A percentile compares a stretch with the other conserved stretches of the same genome.
Evolutionary conservation across 129 eudicot species (phyloP).

Genomic region (Solidago caesia): DNA sequence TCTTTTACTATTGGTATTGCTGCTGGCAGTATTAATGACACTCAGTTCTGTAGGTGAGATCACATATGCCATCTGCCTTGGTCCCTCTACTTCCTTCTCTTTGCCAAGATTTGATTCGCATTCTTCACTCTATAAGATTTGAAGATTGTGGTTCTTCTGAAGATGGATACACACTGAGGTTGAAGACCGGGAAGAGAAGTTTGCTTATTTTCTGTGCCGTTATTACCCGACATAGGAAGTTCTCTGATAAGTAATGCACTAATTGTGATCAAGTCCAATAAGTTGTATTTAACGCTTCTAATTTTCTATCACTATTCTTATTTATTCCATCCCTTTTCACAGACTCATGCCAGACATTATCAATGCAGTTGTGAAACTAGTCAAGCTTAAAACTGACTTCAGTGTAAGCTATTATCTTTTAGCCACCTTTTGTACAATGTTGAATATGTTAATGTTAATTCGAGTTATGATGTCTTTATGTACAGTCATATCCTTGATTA

Average conservation of each 20-base stretch:
- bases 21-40: neutral
- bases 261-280: slow-evolving; percentile 18
- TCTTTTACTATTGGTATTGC: slow-evolving; percentile 7
- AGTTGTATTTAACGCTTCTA: neutral
- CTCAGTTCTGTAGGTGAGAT: slow-evolving; percentile 56
- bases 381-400: slow-evolving; percentile 44
- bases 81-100: slow-evolving; percentile 59
- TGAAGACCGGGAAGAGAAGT: slow-evolving; percentile 67
- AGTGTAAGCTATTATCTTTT: slow-evolving; percentile 44
- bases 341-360: slow-evolving; percentile 74
- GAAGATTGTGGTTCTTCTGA: slow-evolving; percentile 38
- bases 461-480: neutral
- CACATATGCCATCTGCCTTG: slow-evolving; percentile 74
- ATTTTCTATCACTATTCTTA: slow-evolving; percentile 15
- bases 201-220: slow-evolving; percentile 64
- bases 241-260: slow-evolving; percentile 61
- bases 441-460: neutral
- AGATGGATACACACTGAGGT: slow-evolving; percentile 44
- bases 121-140: slow-evolving; percentile 52
- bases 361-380: slow-evolving; percentile 52
- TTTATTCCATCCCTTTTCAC: slow-evolving; percentile 31
- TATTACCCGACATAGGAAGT: slow-evolving; percentile 72
- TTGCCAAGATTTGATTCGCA: slow-evolving; percentile 50
- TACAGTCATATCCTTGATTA: slow-evolving; percentile 2
- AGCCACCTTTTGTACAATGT: neutral